Percentiles rank a stretch among this genome's conserved stretches.
These are phyloP conservation scores for Tylopilus orsonianus DNA, from an alignment of 1,284 basidiomycete genomes.

Conservation along the genomic window DNA sequence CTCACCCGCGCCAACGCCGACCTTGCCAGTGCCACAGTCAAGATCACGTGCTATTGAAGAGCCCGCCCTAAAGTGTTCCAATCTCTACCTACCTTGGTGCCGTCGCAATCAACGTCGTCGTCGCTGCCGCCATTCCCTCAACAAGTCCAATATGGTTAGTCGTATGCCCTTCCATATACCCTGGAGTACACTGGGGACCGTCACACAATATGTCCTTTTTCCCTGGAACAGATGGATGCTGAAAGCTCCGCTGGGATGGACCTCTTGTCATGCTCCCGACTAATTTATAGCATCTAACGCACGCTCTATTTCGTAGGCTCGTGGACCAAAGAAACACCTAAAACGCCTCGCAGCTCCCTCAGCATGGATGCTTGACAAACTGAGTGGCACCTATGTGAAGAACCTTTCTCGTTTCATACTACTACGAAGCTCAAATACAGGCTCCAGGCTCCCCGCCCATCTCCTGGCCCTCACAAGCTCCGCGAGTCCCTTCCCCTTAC, in stretches of 20 bases:
- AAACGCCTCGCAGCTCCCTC: constrained; percentile 97
- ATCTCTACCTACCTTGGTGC: too few relatives aligned
- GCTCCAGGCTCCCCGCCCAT: constrained; percentile 87
- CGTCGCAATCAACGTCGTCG: constrained; percentile 26
- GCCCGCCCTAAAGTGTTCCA: constrained; percentile 22
- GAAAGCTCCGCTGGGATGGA: constrained; percentile 21
- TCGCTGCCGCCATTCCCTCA: constrained; percentile 25
- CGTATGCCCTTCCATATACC: constrained; percentile 1
- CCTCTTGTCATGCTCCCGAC: constrained; percentile 3
- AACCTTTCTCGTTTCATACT: neutral
- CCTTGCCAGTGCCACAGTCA: neutral
- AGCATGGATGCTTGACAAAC: constrained; percentile 99
- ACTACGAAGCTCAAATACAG: constrained; percentile 9
- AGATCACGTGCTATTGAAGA: constrained; percentile 19
- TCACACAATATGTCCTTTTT: neutral
- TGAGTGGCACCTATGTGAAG: constrained; percentile 95
- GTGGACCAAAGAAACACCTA: constrained; percentile 99
- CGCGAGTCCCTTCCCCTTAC: constrained; percentile 94
- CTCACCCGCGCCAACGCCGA: neutral
- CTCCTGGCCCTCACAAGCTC: constrained; percentile 98
- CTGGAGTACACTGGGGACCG: neutral
- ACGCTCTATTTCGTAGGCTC: constrained; percentile 56
- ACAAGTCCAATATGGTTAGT: constrained; percentile 36
- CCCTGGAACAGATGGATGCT: constrained; percentile 28
- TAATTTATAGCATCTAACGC: constrained; percentile 15